Percentiles rank a stretch among this genome's conserved stretches.
Evolutionary conservation across 2,329 filamentous ascomycete species (phyloP).

Genomic region (Trichoderma cornu-damae): DNA sequence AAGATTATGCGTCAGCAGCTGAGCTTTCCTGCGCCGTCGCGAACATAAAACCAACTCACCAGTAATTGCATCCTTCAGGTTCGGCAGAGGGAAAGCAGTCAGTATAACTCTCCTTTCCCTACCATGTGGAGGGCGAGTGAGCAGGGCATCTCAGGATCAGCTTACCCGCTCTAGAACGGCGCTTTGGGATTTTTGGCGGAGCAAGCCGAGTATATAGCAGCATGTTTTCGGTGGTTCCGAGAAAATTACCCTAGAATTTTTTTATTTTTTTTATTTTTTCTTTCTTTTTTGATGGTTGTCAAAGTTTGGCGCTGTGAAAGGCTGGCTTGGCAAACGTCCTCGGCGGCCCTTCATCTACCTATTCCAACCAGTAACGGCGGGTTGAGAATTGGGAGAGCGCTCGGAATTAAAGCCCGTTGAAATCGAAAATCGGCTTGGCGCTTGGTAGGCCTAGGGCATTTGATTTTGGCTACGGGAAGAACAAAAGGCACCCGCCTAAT

Average conservation of each 20-base stretch:
- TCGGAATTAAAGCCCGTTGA: background rate
- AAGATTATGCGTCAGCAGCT: conserved; percentile 17
- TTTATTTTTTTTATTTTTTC: too few species aligned
- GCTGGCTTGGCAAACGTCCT: background rate
- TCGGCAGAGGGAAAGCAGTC: background rate
- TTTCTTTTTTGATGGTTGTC: background rate
- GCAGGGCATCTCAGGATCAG: conserved; percentile 19
- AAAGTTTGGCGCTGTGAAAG: background rate
- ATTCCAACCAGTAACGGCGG: too few species aligned
- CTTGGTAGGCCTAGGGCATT: background rate
- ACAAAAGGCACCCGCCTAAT: background rate
- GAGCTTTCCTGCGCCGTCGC: background rate
- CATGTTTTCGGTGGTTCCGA: conserved; percentile 35
- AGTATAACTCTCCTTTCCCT: background rate
- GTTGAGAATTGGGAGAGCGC: background rate
- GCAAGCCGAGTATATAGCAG: conserved; percentile 55
- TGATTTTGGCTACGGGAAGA: conserved; percentile 21
- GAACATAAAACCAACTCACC: conserved; percentile 35
- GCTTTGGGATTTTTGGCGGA: conserved; percentile 54
- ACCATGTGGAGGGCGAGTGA: background rate
- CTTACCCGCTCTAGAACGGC: conserved; percentile 55
- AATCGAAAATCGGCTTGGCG: background rate
- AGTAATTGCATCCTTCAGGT: conserved; percentile 45
- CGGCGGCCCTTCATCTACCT: conserved; percentile 2
- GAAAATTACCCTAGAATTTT: background rate